Evolutionary conservation across 2,329 filamentous ascomycete species (phyloP), one percentile per base, ranked within the genome.

Genomic region (Ophiosphaerella korrae): DNA sequence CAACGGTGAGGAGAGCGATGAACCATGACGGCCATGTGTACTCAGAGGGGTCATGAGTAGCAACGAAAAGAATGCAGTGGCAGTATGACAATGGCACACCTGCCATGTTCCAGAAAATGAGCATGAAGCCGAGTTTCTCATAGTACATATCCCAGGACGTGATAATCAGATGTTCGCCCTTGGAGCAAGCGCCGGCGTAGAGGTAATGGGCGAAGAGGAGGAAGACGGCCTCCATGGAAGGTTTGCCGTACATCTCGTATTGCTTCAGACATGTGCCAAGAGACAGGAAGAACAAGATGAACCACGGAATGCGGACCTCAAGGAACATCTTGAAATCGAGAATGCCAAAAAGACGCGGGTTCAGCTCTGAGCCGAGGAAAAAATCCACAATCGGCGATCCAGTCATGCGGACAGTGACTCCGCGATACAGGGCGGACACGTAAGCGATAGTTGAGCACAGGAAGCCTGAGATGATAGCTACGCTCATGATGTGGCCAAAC

Each of bases 101-200:
- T 40, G 92, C 91, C 72, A 96, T 80, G 76, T 96, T 96, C 92
- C 92, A 96, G 84, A 96, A 96, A 74, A 95, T 95, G 61, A 96
- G 84, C 92, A 96, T 96, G 80, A 96, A 96, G 45, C 92, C 92
- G 85, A 90, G 92, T 78, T 96, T 96, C 81, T 96, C 92, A 66
- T 91, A 93, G 80, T 95, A 96, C 88, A 96, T 96, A 68, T 96
- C 92, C 88, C 92, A 96, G 42, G 90, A 94, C 7, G 89, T 89
- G 52, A 91, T 84, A 74, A 96, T 96, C 71, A 91, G 84, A 76
- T 96, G 90, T 76, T 96, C 92, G 41, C 89, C 92, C 79, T 96
- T 96, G 63, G 88, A 86, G 78, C 92, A 96, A 45, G 92, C 91
- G 73, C 95, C 94, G 70, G 91, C 90, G 68, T 96, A 96, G 39